Conservation (phyloP, 1,139 yeast genomes). For the Pneumocystis sp. region DNA sequence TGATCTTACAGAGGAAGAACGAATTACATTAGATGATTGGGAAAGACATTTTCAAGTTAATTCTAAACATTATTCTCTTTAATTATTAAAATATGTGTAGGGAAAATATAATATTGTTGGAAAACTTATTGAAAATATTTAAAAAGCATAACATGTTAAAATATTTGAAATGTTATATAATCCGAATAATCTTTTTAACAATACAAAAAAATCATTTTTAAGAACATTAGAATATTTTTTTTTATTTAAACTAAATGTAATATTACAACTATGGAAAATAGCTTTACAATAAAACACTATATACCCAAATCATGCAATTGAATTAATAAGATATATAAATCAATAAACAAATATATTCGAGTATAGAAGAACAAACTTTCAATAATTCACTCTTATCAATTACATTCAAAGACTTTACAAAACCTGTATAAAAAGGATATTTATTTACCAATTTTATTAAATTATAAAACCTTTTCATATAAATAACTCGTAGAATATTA, state of each 20-base stretch:
- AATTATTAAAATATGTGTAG: neutral
- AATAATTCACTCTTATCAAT: conserved; percentile 21
- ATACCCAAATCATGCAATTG: no score
- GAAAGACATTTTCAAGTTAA: conserved; percentile 12
- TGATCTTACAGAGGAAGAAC: conserved; percentile 37
- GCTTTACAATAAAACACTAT: no score
- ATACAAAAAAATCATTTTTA: neutral
- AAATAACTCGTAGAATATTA: conserved; percentile 16
- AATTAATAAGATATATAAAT: conserved; percentile 5
- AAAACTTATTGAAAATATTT: conserved; percentile 5
- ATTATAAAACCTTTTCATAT: conserved; percentile 42
- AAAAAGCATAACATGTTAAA: neutral
- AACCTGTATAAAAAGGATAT: conserved; percentile 31
- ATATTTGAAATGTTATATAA: no score
- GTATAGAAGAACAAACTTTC: conserved; percentile 16
- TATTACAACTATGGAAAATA: neutral
- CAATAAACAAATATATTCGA: conserved; percentile 2
- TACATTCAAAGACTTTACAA: conserved; percentile 32
- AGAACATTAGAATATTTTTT: neutral
- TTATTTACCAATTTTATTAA: conserved; percentile 30
- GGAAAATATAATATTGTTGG: conserved; percentile 8
- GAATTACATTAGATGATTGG: conserved; percentile 80
- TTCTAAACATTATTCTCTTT: neutral
- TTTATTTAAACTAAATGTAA: neutral
- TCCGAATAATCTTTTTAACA: neutral